These are phyloP conservation scores for Keithomyces neogunnii DNA, from an alignment of 2,329 filamentous ascomycete genomes.

Conservation along the genomic window DNA sequence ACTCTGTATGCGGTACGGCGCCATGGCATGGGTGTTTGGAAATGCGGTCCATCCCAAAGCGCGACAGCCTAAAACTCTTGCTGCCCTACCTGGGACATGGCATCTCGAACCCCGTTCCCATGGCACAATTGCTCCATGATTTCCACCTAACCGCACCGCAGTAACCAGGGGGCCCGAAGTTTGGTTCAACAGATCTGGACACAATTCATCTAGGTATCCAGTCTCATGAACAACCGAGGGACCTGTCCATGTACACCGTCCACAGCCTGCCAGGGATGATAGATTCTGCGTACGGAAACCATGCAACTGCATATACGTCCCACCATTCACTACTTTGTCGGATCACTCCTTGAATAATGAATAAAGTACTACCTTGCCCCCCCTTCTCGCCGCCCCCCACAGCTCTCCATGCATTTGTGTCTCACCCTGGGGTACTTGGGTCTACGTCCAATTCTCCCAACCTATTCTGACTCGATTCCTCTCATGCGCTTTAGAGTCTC, in stretches of 20 bases:
- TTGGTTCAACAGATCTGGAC: no score
- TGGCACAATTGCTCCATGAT: no score
- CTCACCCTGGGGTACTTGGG: neutral
- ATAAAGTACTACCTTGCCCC: neutral
- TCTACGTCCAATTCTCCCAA: neutral
- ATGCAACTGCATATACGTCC: neutral
- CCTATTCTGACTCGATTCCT: conserved; percentile 1
- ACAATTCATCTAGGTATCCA: no score
- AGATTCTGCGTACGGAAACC: neutral
- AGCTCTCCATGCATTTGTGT: neutral
- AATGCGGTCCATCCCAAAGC: neutral
- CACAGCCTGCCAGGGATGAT: neutral
- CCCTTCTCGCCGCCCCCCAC: neutral
- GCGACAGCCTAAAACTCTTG: neutral
- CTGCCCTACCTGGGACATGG: neutral
- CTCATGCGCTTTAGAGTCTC: neutral
- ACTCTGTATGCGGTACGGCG: neutral
- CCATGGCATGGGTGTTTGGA: neutral
- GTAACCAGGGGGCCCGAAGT: no score
- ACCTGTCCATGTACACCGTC: no score
- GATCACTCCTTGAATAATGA: neutral
- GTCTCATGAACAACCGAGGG: no score
- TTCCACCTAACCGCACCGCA: no score
- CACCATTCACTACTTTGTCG: neutral
- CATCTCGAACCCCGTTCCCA: no score